Percentiles rank a stretch among this genome's conserved stretches.
Evolutionary conservation across 1,284 basidiomycete genomes (phyloP).

Genomic region (Testicularia cyperi): DNA sequence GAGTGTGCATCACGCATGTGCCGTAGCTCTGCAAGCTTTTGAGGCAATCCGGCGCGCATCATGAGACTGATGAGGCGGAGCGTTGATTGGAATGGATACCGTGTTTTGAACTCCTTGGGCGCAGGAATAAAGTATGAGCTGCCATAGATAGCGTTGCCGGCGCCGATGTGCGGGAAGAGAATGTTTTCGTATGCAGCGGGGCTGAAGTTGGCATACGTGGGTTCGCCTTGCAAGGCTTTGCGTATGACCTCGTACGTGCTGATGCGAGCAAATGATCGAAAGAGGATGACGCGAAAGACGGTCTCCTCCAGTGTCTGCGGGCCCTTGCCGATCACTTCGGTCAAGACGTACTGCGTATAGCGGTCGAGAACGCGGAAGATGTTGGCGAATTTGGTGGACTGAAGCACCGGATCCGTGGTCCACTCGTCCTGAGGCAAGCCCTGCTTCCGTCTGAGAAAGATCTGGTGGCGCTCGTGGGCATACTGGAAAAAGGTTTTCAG

Average conservation of each 20-base stretch:
- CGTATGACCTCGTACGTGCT: slow-evolving; percentile 68
- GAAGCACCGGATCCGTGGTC: slow-evolving; percentile 64
- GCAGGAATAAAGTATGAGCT: slow-evolving; percentile 70
- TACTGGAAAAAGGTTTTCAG: slow-evolving; percentile 27
- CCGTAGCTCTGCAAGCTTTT: slow-evolving; percentile 62
- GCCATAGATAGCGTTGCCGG: slow-evolving; percentile 65
- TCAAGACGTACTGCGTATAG: slow-evolving; percentile 67
- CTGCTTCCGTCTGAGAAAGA: slow-evolving; percentile 6
- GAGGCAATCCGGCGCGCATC: slow-evolving; percentile 64
- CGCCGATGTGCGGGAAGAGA: slow-evolving; percentile 61
- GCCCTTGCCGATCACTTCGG: slow-evolving; percentile 69
- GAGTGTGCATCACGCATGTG: slow-evolving; percentile 67
- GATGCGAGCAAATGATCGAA: slow-evolving; percentile 68
- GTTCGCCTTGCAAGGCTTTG: slow-evolving; percentile 63
- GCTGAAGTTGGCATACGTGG: slow-evolving; percentile 66
- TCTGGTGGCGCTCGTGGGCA: slow-evolving; percentile 21
- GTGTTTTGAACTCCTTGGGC: slow-evolving; percentile 63
- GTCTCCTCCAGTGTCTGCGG: slow-evolving; percentile 66
- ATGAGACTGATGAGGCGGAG: slow-evolving; percentile 66
- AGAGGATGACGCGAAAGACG: slow-evolving; percentile 68
- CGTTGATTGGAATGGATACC: slow-evolving; percentile 65
- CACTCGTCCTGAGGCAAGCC: slow-evolving; percentile 17
- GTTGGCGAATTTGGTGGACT: slow-evolving; percentile 67
- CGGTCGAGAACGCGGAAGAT: slow-evolving; percentile 69
- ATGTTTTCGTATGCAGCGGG: slow-evolving; percentile 64